These are phyloP conservation scores for Lipomyces spencermartinsiae DNA, from an alignment of 805 yeast species.

Conservation along the genomic window DNA sequence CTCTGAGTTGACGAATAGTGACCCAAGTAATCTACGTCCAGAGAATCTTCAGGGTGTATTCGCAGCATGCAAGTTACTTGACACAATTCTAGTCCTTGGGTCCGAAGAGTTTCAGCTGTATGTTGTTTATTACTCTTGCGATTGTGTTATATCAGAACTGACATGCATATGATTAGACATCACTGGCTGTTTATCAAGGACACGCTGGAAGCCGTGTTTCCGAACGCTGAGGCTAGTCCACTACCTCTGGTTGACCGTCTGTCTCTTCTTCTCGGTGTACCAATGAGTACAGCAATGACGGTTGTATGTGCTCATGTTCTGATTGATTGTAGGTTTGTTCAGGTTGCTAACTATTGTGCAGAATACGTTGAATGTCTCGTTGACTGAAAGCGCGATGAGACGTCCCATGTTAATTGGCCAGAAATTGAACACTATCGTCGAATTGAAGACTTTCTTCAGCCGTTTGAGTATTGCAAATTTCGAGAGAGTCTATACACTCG, in stretches of 20 bases:
- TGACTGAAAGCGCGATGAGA: conserved; percentile 36
- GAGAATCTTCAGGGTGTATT: conserved; percentile 50
- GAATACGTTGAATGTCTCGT: conserved; percentile 19
- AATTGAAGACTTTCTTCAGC: conserved; percentile 69
- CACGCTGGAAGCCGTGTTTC: conserved; percentile 62
- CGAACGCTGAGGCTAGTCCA: conserved; percentile 45
- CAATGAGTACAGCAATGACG: conserved; percentile 38
- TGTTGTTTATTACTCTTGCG: conserved; percentile 26
- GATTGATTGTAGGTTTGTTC: background rate
- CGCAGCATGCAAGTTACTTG: conserved; percentile 78
- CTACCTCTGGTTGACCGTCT: conserved; percentile 54
- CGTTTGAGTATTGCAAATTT: conserved; percentile 56
- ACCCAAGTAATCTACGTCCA: conserved; percentile 48
- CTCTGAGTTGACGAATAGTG: conserved; percentile 43
- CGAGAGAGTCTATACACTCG: conserved; percentile 31
- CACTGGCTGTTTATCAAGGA: conserved; percentile 89
- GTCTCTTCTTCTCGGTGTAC: conserved; percentile 41
- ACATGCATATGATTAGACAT: conserved; percentile 39
- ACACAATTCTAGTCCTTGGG: conserved; percentile 68
- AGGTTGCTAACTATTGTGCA: background rate
- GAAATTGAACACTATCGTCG: conserved; percentile 51
- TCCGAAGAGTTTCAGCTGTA: conserved; percentile 75
- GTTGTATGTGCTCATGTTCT: background rate
- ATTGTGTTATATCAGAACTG: background rate
- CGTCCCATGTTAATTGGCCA: conserved; percentile 53